phyloP scores from a whole-genome alignment of 352 stramenopile species.

The Globisporangium spiculum region DNA sequence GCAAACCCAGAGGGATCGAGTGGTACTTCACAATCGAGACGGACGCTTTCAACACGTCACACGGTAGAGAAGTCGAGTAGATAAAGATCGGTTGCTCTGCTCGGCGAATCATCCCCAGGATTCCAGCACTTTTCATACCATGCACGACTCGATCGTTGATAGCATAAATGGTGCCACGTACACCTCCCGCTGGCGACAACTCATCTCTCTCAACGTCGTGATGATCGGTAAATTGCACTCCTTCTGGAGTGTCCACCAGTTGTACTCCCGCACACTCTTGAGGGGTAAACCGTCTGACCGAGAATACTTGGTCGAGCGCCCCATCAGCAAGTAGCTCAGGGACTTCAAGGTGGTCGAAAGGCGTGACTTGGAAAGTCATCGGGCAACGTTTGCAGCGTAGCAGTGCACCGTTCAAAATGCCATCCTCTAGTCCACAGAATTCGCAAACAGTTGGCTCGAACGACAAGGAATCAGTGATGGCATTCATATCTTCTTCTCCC shows the following conservation, averaged over 20 bases:
- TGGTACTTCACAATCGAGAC: constrained; percentile 65
- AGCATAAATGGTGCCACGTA: constrained; percentile 32
- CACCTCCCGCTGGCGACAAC: not conserved
- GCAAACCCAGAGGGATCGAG: constrained; percentile 36
- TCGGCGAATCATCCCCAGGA: constrained; percentile 36
- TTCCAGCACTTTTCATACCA: constrained; percentile 34
- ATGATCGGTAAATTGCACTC: constrained; percentile 12
- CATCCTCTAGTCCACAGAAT: constrained; percentile 64
- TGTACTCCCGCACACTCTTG: constrained; percentile 17
- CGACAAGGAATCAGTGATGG: not conserved
- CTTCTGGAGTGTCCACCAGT: constrained; percentile 15
- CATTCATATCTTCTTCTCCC: not conserved
- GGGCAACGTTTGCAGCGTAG: constrained; percentile 50
- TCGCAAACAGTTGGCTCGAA: constrained; percentile 26
- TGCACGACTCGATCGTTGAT: constrained; percentile 55
- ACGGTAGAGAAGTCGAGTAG: constrained; percentile 44
- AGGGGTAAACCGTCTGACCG: constrained; percentile 6
- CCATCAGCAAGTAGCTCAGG: constrained; percentile 35
- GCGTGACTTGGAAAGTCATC: constrained; percentile 33
- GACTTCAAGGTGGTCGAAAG: constrained; percentile 50
- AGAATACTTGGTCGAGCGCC: constrained; percentile 5
- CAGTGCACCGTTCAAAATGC: constrained; percentile 58
- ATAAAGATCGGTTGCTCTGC: constrained; percentile 34
- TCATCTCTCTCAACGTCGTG: not conserved
- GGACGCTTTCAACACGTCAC: constrained; percentile 49